Evolutionary conservation across 176 grass and related monocot genomes (phyloP), one percentile per base, ranked within the genome.

Genomic region (Coix lacrymajobi): DNA sequence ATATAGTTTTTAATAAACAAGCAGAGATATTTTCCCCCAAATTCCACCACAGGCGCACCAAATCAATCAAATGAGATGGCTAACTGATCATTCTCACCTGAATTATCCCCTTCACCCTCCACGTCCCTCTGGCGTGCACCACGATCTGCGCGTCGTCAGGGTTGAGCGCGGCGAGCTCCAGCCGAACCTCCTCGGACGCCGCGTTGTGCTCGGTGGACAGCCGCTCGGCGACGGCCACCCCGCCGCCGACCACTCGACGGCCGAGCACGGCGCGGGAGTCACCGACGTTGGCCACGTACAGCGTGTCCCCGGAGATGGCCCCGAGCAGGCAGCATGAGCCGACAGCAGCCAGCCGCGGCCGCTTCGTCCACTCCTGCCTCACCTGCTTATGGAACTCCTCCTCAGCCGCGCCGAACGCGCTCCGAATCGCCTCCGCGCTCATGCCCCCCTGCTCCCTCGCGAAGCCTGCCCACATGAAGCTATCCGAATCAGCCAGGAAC

Each of bases 71-170:
- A 67, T 0, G 24, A 3, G n/a, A 70, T 6, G 10, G 15, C 16
- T 40, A 40, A 1, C 4, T 76, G 2, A 43, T 28, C 11, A 33
- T 0, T 62, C 62, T 86, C 83, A 97, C 94, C 94, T 97, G 94
- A 89, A 97, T 97, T 40, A 92, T 97, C 66, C 94, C 94, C 83
- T 92, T 97, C 78, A 97, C 85, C 52, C 91, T 88, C 94, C 94
- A 97, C 3, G 88, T 83, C 1, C 94, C 94, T 73, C 90, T 78
- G 73, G 62, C 77, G 72, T 92, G 88, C 71, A 94, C 80, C 22
- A 97, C 94, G 66, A 97, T 97, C 77, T 92, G 89, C 58, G 39
- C 73, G 60, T 97, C 94, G 57, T 97, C 94, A 14, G 90, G 95
- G 79, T 97, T 91, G 64, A 87, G 76, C 11, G 75, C 83, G 0